phyloP scores from a whole-genome alignment of 345 rosid species.

The Kernera saxatilis region DNA sequence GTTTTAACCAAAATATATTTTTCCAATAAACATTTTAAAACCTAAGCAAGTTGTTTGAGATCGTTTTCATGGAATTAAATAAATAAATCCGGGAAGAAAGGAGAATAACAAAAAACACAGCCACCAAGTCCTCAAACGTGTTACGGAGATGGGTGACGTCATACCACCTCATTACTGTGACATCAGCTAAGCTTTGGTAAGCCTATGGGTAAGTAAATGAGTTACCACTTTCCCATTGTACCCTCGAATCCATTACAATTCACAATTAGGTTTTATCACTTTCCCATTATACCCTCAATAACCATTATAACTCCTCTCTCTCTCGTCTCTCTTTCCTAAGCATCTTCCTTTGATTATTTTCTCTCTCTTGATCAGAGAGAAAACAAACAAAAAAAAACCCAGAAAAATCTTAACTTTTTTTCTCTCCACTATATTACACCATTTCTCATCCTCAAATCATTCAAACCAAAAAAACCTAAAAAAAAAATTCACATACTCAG shows the following conservation, averaged over 20 bases:
- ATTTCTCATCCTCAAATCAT: not conserved
- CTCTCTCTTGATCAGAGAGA: not conserved
- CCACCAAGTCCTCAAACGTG: slow-evolving; percentile 14
- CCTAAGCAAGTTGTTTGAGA: slow-evolving; percentile 12
- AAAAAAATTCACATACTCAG: not conserved
- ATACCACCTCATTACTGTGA: not conserved
- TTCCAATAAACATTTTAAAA: not conserved
- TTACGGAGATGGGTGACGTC: slow-evolving; percentile 6
- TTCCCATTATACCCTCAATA: slow-evolving; percentile 7
- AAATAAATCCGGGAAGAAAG: slow-evolving; percentile 8
- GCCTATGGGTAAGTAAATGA: not conserved
- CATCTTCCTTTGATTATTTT: slow-evolving; percentile 4
- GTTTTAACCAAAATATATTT: not conserved
- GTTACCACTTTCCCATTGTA: not conserved
- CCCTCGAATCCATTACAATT: not conserved
- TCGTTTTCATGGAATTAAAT: not conserved
- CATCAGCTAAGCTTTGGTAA: slow-evolving; percentile 4
- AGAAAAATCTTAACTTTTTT: not conserved
- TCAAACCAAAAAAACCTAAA: not conserved
- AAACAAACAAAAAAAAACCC: not conserved
- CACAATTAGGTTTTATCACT: not conserved
- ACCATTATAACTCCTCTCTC: slow-evolving; percentile 3
- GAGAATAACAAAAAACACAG: not conserved
- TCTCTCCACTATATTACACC: slow-evolving; percentile 17
- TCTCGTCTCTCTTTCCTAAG: not conserved